phyloP scores from a whole-genome alignment of 2,329 filamentous ascomycete genomes.

The Aspergillus brasiliensis region DNA sequence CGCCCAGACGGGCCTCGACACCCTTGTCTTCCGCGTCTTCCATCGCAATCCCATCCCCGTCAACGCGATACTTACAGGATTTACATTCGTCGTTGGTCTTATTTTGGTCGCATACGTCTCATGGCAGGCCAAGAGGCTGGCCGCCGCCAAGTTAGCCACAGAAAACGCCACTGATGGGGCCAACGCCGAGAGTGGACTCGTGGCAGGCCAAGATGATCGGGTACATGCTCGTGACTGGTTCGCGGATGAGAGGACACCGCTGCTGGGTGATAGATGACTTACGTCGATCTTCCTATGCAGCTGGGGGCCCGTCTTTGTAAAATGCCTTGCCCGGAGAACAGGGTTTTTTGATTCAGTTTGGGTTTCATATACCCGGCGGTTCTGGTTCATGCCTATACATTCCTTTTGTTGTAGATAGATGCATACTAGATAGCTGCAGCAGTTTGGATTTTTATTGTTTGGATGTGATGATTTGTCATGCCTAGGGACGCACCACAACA shows the following conservation, averaged over 20 bases:
- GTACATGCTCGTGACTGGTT: constrained; percentile 19
- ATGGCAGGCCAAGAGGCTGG: constrained; percentile 45
- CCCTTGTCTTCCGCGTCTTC: constrained; percentile 73
- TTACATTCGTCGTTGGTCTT: constrained; percentile 66
- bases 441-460: no score
- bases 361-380: no score
- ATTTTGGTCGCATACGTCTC: constrained; percentile 69
- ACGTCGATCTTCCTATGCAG: no score
- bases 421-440: no score
- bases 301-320: background rate
- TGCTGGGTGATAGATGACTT: constrained; percentile 10
- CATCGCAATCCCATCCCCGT: constrained; percentile 73
- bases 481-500: no score
- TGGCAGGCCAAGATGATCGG: constrained; percentile 2
- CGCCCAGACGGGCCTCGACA: constrained; percentile 76
- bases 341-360: no score
- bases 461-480: no score
- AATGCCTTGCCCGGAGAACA: no score
- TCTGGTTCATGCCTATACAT: no score
- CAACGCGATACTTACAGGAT: constrained; percentile 66
- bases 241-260: constrained; percentile 15
- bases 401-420: no score
- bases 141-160: background rate
- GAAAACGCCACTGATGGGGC: background rate
- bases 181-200: background rate